A percentile compares a stretch with the other conserved stretches of the same genome.
phyloP scores from a whole-genome alignment of 2,329 filamentous ascomycete genomes.

The Epichloe scottii region DNA sequence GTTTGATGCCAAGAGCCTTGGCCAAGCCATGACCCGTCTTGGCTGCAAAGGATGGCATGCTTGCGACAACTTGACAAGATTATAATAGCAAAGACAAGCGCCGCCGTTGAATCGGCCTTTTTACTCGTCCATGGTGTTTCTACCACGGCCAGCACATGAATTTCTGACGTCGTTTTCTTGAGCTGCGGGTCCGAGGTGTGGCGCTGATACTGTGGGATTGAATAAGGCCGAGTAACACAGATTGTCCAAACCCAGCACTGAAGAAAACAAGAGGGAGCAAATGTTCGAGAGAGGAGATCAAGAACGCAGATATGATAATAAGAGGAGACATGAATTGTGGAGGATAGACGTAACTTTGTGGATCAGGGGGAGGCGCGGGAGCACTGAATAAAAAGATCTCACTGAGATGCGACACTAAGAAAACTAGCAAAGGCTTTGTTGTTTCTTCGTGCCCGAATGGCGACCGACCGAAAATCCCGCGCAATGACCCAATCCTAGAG shows the following conservation, averaged over 20 bases:
- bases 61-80: background rate
- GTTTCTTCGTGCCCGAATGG: background rate
- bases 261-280: background rate
- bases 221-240: background rate
- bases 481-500: background rate
- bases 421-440: background rate
- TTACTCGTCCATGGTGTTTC: background rate
- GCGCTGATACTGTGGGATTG: background rate
- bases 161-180: background rate
- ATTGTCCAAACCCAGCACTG: background rate
- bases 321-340: background rate
- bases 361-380: background rate
- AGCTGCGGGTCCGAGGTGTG: background rate
- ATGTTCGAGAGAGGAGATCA: background rate
- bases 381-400: background rate
- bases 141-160: background rate
- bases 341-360: background rate
- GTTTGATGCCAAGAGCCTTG: slow-evolving; percentile 70
- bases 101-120: background rate
- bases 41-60: slow-evolving; percentile 29
- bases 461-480: background rate
- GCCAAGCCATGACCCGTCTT: slow-evolving; percentile 63
- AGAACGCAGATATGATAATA: background rate
- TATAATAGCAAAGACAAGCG: background rate
- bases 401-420: background rate